Conservation (phyloP, 495 filamentous ascomycete species). For the Cudoniella acicularis region DNA sequence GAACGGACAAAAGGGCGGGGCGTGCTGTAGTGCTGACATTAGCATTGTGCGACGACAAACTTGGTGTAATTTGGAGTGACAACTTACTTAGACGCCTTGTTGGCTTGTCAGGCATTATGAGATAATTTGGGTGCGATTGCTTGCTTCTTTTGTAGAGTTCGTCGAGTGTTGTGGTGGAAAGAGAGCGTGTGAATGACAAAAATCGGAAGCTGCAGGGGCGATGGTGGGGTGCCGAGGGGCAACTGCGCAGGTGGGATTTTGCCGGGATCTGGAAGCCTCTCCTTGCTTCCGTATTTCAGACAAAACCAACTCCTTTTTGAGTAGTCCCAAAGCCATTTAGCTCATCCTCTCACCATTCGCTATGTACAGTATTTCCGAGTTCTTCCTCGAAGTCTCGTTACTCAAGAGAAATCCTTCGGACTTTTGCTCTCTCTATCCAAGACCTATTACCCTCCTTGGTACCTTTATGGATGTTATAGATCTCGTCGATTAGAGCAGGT, state of each 20-base stretch:
- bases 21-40: slow-evolving; percentile 11
- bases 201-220: neutral
- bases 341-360: too few species aligned
- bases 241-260: too few species aligned
- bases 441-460: slow-evolving; percentile 7
- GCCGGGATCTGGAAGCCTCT: too few species aligned
- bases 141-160: neutral
- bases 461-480: slow-evolving; percentile 34
- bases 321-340: too few species aligned
- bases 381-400: too few species aligned
- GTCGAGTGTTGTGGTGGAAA: neutral
- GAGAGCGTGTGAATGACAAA: neutral
- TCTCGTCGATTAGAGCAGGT: slow-evolving; percentile 76
- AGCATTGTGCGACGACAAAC: neutral
- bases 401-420: too few species aligned
- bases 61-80: neutral
- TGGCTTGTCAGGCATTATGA: slow-evolving; percentile 12
- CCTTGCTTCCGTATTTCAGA: too few species aligned
- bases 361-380: too few species aligned
- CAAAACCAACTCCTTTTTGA: too few species aligned
- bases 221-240: neutral
- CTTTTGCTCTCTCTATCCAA: slow-evolving; percentile 14
- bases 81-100: slow-evolving; percentile 16
- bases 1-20: slow-evolving; percentile 24
- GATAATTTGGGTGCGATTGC: neutral